These are phyloP conservation scores for Penicillium egyptiacum DNA, from an alignment of 495 filamentous ascomycete species.

Conservation along the genomic window DNA sequence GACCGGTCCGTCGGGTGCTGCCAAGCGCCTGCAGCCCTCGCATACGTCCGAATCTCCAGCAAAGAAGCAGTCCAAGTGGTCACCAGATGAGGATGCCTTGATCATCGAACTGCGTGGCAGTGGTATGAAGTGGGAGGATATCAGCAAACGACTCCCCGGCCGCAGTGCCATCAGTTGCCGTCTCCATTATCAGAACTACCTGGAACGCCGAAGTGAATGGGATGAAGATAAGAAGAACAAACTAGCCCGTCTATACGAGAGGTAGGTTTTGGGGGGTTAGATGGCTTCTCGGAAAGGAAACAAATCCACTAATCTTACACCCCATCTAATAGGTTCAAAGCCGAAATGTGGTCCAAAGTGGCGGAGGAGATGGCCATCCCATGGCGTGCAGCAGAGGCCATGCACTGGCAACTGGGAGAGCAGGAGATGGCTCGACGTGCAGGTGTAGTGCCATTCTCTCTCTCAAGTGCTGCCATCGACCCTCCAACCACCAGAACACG, in stretches of 20 bases:
- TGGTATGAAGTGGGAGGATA: constrained; percentile 98
- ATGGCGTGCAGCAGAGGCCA: constrained; percentile 92
- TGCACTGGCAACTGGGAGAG: constrained; percentile 97
- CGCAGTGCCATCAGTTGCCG: constrained; percentile 91
- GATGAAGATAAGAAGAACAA: constrained; percentile 98
- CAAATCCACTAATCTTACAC: background rate
- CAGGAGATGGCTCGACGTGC: constrained; percentile 87
- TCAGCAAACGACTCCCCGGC: constrained; percentile 83
- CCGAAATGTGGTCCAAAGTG: constrained; percentile 94
- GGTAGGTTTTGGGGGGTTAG: constrained; percentile 56
- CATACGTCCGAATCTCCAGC: constrained; percentile 68
- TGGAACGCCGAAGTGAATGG: constrained; percentile 88
- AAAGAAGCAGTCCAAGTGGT: constrained; percentile 97
- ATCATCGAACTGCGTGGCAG: constrained; percentile 86
- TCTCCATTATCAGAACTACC: constrained; percentile 95
- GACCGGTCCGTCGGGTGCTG: constrained; percentile 34
- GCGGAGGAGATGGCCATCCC: constrained; percentile 94
- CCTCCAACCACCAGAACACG: constrained; percentile 48
- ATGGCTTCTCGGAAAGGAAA: background rate
- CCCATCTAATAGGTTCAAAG: constrained; percentile 70
- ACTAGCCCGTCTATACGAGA: constrained; percentile 89
- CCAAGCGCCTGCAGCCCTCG: constrained; percentile 53
- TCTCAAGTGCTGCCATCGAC: constrained; percentile 60
- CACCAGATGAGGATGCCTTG: constrained; percentile 80
- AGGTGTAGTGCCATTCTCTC: constrained; percentile 77